Evolutionary conservation across 2,329 filamentous ascomycete genomes (phyloP).

Genomic region (Thermoascus crustaceus): DNA sequence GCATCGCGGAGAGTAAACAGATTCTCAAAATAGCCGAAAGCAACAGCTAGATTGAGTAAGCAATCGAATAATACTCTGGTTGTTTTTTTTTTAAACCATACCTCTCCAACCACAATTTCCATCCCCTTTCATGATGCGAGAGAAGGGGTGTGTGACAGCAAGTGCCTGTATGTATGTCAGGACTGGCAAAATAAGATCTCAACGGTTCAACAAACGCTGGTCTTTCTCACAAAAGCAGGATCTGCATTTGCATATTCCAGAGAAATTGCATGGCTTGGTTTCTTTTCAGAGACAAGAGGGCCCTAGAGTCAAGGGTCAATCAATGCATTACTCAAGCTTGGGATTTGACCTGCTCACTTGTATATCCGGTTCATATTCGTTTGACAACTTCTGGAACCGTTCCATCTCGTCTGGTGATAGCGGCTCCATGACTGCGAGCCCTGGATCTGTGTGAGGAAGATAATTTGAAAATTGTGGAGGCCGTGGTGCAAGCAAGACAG

Average conservation of each 20-base stretch:
- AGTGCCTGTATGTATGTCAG: constrained; percentile 52
- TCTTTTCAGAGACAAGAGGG: constrained; percentile 70
- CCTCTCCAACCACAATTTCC: constrained; percentile 98
- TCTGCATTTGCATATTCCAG: constrained; percentile 85
- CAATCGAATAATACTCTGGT: constrained; percentile 7
- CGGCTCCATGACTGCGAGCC: constrained; percentile 27
- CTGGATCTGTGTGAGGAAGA: constrained; percentile 10
- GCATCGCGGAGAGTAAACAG: constrained; percentile 61
- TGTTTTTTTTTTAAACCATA: constrained; percentile 42
- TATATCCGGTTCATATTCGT: constrained; percentile 51
- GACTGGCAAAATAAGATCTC: constrained; percentile 2
- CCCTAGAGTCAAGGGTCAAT: constrained; percentile 50
- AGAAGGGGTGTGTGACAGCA: constrained; percentile 75
- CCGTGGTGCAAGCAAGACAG: constrained; percentile 15
- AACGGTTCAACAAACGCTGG: constrained; percentile 49
- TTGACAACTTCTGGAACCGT: constrained; percentile 54
- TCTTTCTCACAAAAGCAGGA: constrained; percentile 76
- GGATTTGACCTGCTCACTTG: constrained; percentile 36
- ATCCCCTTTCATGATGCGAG: constrained; percentile 80
- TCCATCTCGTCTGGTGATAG: constrained; percentile 48
- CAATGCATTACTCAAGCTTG: constrained; percentile 1
- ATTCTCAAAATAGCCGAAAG: constrained; percentile 86
- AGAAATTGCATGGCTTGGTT: constrained; percentile 67
- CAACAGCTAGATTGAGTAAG: constrained; percentile 57
- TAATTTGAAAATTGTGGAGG: constrained; percentile 15